Evolutionary conservation across 257 asterid genomes (phyloP).

Genomic region (Anisodus acutangulus): DNA sequence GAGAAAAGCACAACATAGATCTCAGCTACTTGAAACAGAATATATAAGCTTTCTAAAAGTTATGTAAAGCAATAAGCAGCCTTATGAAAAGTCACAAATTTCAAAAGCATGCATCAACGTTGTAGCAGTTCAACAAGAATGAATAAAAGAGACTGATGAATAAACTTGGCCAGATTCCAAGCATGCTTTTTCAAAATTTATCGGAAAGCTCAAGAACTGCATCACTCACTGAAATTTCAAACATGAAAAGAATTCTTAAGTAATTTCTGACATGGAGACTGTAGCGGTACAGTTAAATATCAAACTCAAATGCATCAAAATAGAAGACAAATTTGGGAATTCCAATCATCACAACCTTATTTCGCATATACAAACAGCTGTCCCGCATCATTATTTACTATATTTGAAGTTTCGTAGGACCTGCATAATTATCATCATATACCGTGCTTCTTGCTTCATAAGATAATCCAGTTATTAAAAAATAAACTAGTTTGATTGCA

Average conservation of each 20-base stretch:
- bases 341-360: constrained; percentile 9
- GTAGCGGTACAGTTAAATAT: neutral
- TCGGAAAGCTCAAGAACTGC: constrained; percentile 18
- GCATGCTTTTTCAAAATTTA: neutral
- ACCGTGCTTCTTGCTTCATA: constrained; percentile 12
- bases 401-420: neutral
- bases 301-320: constrained; percentile 15
- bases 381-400: constrained; percentile 2
- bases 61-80: neutral
- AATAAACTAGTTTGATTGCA: neutral
- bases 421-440: constrained; percentile 4
- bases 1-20: neutral
- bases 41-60: neutral
- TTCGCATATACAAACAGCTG: neutral
- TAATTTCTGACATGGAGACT: neutral
- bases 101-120: constrained; percentile 17
- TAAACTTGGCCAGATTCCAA: neutral
- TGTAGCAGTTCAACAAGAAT: constrained; percentile 7
- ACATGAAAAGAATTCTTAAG: neutral
- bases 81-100: neutral
- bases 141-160: neutral
- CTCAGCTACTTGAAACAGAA: constrained; percentile 25
- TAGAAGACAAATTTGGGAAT: constrained; percentile 14
- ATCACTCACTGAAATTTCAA: constrained; percentile 3
- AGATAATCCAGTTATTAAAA: neutral